Base-by-base conservation (phyloP, 2,329 filamentous ascomycete genomes). In the Botrytis fabae region DNA sequence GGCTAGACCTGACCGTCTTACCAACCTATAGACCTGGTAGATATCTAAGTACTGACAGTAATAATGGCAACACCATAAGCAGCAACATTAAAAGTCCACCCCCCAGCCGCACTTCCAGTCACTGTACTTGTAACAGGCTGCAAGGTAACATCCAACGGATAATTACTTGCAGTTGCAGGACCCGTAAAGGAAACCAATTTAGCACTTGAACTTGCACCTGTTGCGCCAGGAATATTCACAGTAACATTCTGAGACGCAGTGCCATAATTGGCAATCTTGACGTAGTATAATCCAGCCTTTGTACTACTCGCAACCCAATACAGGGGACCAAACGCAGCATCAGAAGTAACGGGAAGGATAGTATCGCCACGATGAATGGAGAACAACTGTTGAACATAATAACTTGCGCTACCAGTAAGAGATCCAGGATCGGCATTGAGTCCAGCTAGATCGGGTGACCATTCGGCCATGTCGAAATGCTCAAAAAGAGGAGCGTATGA, bases 221-320 rank as follows among this genome's bases (percentile, higher is more conserved):
- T 63, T 12, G 70, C 71, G 9, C 32, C 40, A 1, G 78, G 77
- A 40, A 82, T 77, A 6, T 70, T 78, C 4, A 82, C 75, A 14
- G 76, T 78, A 0, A 82, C 76, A 2, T 46, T 73, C 32, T 76
- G 78, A 9, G 74, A 70, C 0, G 85, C 85, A 0, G 83, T 84
- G 80, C 87, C 87, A 79, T 87, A 87, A 0, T 85, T 85, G 9
- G 85, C 85, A 6, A 82, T 84, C 80, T 87, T 88, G 80, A 85
- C 85, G 75, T 87, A 81, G 62, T 83, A 78, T 1, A 79, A 81
- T 2, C 81, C 82, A 12, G 76, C 64, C 5, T 61, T 28, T n/a
- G 80, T 82, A 25, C 82, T 80, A 62, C 83, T 79, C 1, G 85
- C 82, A 9, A 86, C 86, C 76, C 84, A 86, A 80, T 83, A 87